These are phyloP conservation scores for Brassica rapa DNA, from an alignment of 345 rosid species.

Conservation along the genomic window DNA sequence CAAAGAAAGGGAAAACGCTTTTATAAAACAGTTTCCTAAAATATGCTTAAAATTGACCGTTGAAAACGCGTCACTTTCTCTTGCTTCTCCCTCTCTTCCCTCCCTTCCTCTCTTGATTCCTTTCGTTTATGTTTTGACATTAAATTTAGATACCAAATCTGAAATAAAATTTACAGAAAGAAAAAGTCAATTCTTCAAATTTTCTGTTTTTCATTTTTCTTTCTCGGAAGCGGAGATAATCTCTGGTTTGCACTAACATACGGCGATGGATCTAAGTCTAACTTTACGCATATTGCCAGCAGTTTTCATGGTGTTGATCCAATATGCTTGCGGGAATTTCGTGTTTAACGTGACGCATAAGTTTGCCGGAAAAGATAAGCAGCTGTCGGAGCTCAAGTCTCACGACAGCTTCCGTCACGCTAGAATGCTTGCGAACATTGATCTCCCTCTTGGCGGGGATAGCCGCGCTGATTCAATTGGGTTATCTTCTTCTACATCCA, in stretches of 20 bases:
- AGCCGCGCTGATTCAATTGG: constrained; percentile 78
- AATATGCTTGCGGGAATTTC: constrained; percentile 44
- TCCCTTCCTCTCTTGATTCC: constrained; percentile 16
- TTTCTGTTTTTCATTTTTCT: not conserved
- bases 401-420: constrained; percentile 80
- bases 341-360: constrained; percentile 66
- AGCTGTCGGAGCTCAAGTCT: constrained; percentile 53
- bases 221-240: not conserved
- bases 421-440: constrained; percentile 61
- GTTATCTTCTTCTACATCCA: constrained; percentile 41
- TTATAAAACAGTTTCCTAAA: not conserved
- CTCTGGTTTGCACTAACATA: not conserved
- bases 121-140: constrained; percentile 5
- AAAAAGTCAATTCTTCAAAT: not conserved
- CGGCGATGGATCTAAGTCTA: constrained; percentile 44
- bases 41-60: constrained; percentile 13
- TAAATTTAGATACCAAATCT: not conserved
- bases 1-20: not conserved
- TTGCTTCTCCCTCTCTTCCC: constrained; percentile 34
- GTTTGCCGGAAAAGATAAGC: constrained; percentile 53
- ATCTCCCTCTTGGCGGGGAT: constrained; percentile 75
- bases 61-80: constrained; percentile 37
- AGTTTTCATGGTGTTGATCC: constrained; percentile 36
- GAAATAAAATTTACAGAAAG: not conserved
- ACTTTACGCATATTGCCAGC: constrained; percentile 25